Percentiles rank a stretch among this genome's conserved stretches.
phyloP scores from a whole-genome alignment of 257 asterid genomes.

The Nicotiana knightiana region DNA sequence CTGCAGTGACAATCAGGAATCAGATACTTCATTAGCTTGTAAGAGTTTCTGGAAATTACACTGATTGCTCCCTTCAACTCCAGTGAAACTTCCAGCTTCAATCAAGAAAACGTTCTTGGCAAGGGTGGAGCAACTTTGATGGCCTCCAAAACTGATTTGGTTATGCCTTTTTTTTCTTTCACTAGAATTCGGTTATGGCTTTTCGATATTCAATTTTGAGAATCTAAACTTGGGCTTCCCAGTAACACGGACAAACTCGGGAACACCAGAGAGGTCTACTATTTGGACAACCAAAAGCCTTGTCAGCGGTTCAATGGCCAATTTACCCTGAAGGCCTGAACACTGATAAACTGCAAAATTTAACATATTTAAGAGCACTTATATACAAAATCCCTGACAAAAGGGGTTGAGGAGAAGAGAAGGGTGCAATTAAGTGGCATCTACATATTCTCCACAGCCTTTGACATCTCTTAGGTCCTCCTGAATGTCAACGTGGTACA shows the following conservation, averaged over 20 bases:
- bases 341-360: not conserved
- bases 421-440: not conserved
- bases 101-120: not conserved
- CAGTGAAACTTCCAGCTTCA: not conserved
- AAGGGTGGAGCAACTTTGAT: not conserved
- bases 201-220: not conserved
- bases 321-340: not conserved
- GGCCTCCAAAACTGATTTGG: not conserved
- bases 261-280: not conserved
- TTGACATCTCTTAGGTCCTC: not conserved
- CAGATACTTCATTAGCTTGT: not conserved
- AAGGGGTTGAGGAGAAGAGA: not conserved
- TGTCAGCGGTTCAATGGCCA: not conserved
- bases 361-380: not conserved
- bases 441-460: not conserved
- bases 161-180: not conserved
- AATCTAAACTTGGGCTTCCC: slow-evolving; percentile 1
- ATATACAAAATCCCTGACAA: not conserved
- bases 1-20: not conserved
- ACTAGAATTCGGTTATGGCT: not conserved
- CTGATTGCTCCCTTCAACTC: not conserved
- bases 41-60: slow-evolving; percentile 3
- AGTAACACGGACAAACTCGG: not conserved
- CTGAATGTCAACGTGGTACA: not conserved
- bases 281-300: slow-evolving; percentile 6